Evolutionary conservation across 805 yeast genomes (phyloP).

Genomic region (Tetrapisispora taiwanensis): DNA sequence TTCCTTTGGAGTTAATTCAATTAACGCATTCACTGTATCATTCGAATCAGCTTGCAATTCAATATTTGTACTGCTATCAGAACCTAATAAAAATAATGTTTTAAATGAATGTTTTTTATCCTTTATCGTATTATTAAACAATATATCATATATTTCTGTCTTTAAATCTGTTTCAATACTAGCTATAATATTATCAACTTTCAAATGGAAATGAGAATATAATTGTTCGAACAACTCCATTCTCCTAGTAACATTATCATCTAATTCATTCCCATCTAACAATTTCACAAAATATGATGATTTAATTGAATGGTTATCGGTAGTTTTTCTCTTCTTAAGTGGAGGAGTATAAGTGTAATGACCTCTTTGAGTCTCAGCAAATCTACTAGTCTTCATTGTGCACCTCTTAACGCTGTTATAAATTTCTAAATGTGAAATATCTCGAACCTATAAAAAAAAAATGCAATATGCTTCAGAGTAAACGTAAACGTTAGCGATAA

Average conservation of each 20-base stretch:
- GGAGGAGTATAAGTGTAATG: slow-evolving; percentile 19
- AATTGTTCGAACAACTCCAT: slow-evolving; percentile 33
- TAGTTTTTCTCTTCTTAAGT: slow-evolving; percentile 5
- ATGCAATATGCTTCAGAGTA: too few species aligned
- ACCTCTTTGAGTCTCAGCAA: slow-evolving; percentile 27
- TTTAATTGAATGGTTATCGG: slow-evolving; percentile 3
- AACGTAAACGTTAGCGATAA: too few species aligned
- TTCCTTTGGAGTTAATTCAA: slow-evolving; percentile 31
- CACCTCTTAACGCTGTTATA: too few species aligned
- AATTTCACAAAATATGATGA: slow-evolving; percentile 34
- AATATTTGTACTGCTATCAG: slow-evolving; percentile 35
- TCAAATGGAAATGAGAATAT: slow-evolving; percentile 24
- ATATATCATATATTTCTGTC: slow-evolving; percentile 21
- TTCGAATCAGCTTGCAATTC: slow-evolving; percentile 23
- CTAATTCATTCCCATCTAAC: slow-evolving; percentile 36
- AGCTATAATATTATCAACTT: slow-evolving; percentile 23
- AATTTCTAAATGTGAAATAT: too few species aligned
- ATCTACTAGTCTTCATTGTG: slow-evolving; percentile 10
- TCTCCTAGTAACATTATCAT: slow-evolving; percentile 29
- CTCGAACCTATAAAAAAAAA: too few species aligned
- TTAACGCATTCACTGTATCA: slow-evolving; percentile 17
- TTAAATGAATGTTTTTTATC: slow-evolving; percentile 16
- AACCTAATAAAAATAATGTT: slow-evolving; percentile 34
- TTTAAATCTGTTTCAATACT: slow-evolving; percentile 31
- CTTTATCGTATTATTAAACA: slow-evolving; percentile 9